Evolutionary conservation across 192 early-diverging fungal species (phyloP), one percentile per base, ranked within the genome.

Genomic region (Lobosporangium transversale): DNA sequence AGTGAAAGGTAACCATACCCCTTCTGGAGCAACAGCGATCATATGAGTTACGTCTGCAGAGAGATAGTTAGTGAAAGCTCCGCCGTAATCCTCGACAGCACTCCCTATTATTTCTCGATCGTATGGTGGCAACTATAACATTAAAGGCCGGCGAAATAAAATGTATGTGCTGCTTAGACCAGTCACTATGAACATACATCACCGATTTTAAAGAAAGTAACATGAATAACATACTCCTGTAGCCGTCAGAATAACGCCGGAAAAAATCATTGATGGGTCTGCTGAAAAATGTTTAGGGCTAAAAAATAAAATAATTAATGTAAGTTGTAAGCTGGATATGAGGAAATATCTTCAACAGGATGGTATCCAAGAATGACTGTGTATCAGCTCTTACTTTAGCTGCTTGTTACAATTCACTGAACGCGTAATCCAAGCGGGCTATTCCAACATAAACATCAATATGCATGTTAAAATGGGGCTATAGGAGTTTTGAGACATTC

Each of bases 261-360:
- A 76, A 32, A 76, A 76, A 29, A 76, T 67, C 63, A 66, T 61
- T 31, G 33, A 21, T 32, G 73, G 73, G 14, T 76, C 65, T 8
- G 64, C 64, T 7, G 73, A 76, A 37, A 62, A 76, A 11, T 37
- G 30, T 6, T 54, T 17, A 2, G 63, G 64, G 21, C 64, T 76
- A 55, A 53, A 37, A 35, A 18, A 8, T n/a, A 53, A 1, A 33
- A n/a, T n/a, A n/a, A n/a, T n/a, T n/a, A n/a, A n/a, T n/a, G n/a
- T n/a, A n/a, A n/a, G n/a, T n/a, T n/a, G n/a, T n/a, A n/a, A n/a
- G n/a, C n/a, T n/a, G n/a, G n/a, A n/a, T n/a, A n/a, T n/a, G n/a
- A n/a, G n/a, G n/a, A n/a, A n/a, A n/a, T n/a, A n/a, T n/a, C n/a
- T n/a, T n/a, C n/a, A n/a, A n/a, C n/a, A n/a, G n/a, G n/a, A n/a